These are phyloP conservation scores for Coffea humblotiana DNA, from an alignment of 305 asterid species.

Conservation along the genomic window DNA sequence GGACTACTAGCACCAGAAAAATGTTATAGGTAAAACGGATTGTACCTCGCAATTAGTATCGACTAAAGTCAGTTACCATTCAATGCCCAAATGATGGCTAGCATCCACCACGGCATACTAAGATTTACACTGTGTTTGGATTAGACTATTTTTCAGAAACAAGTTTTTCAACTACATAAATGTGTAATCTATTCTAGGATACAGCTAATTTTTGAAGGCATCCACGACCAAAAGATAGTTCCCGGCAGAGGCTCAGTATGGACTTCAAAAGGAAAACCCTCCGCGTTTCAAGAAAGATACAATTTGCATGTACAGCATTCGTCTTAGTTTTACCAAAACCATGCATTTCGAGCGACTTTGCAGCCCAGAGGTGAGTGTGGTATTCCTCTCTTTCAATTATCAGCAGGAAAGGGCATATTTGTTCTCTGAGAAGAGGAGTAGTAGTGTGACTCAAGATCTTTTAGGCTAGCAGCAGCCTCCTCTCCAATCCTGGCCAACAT, in stretches of 20 bases:
- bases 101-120: neutral
- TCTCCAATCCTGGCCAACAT: constrained; percentile 70
- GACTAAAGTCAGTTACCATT: neutral
- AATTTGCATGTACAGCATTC: neutral
- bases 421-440: constrained; percentile 55
- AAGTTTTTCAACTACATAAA: too few relatives aligned
- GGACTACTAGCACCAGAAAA: neutral
- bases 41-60: neutral
- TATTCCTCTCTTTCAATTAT: constrained; percentile 4
- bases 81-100: neutral
- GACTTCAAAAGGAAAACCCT: neutral
- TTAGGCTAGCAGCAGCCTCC: constrained; percentile 75
- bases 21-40: neutral
- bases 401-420: constrained; percentile 15
- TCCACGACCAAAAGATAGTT: neutral
- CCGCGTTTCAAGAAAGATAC: neutral
- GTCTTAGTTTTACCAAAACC: neutral
- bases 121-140: neutral
- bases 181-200: neutral
- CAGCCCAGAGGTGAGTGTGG: neutral
- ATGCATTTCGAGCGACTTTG: neutral
- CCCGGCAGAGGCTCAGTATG: neutral
- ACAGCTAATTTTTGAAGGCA: neutral
- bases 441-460: constrained; percentile 68
- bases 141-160: too few relatives aligned